Evolutionary conservation across 768 basidiomycete genomes (phyloP), one percentile per base, ranked within the genome.

Genomic region (Amanita rubescens): DNA sequence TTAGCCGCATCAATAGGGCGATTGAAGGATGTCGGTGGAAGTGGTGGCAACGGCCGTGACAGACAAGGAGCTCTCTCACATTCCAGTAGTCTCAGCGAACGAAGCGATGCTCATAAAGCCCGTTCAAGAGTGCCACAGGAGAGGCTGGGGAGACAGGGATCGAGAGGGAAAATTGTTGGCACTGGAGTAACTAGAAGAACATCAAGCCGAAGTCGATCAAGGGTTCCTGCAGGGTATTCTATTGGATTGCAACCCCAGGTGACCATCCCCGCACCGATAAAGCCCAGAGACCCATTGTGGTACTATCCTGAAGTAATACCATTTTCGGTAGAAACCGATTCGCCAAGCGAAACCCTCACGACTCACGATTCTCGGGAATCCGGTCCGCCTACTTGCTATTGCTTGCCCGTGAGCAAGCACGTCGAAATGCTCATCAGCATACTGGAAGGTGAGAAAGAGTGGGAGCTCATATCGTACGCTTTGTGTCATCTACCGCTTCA

Each of bases 381-480:
- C 6, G 22, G 19, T 8, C 25, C 49, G 3, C 22, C 8, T 11
- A 14, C 5, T 7, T 12, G 17, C 20, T 63, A 74, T 11, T 73
- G 86, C 55, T 71, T 99, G 2, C 87, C 85, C 0, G 73, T 92
- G 5, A 93, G 93, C 4, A 65, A 73, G 43, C 94, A 95, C 63
- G 75, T 98, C 5, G 60, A 62, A 9, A 75, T 75, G 12, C 60
- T 98, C 43, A 70, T 82, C 49, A 71, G 70, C 2, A 76, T 96
- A 56, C 67, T 98, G 37, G 79, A 85, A 54, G 74, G 74, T 38
- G 93, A 94, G 61, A 79, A 74, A 43, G 90, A 85, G 57, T 98
- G 95, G 94, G 96, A 98, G 55, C 75, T 98, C 37, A 75, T 96
- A 10, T 92, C 93, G 2, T 98, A 96, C 62, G 74, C 94, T 4